These are phyloP conservation scores for Lachnellula willkommii DNA, from an alignment of 2,329 filamentous ascomycete genomes.

Conservation along the genomic window DNA sequence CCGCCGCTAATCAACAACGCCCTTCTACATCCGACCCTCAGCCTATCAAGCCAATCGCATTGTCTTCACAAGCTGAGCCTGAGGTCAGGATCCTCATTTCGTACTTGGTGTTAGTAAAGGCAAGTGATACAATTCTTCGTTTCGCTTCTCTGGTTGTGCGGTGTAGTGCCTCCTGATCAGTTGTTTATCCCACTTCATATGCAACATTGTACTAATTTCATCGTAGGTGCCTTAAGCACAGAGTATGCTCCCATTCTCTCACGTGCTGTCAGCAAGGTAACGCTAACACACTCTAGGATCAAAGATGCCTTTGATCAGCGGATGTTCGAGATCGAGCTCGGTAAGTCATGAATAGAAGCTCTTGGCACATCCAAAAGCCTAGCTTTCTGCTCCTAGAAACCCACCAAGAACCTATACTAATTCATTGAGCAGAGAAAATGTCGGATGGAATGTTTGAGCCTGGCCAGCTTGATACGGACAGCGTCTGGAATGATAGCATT, in stretches of 20 bases:
- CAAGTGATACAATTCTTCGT: neutral
- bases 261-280: neutral
- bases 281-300: constrained; percentile 11
- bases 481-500: constrained; percentile 13
- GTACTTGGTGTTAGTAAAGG: constrained; percentile 18
- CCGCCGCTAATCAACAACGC: neutral
- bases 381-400: too few species aligned
- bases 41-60: neutral
- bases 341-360: too few species aligned
- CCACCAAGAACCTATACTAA: too few species aligned
- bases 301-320: constrained; percentile 13
- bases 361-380: too few species aligned
- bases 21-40: neutral
- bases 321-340: constrained; percentile 17
- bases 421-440: constrained; percentile 7
- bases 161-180: too few species aligned
- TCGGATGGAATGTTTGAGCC: neutral
- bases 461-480: neutral
- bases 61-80: neutral
- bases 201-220: too few species aligned
- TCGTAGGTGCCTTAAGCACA: too few species aligned
- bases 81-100: constrained; percentile 22
- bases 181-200: too few species aligned
- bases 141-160: too few species aligned
- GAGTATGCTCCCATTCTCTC: too few species aligned